phyloP scores from a whole-genome alignment of 2,329 filamentous ascomycete species.

The Alternaria sp. region DNA sequence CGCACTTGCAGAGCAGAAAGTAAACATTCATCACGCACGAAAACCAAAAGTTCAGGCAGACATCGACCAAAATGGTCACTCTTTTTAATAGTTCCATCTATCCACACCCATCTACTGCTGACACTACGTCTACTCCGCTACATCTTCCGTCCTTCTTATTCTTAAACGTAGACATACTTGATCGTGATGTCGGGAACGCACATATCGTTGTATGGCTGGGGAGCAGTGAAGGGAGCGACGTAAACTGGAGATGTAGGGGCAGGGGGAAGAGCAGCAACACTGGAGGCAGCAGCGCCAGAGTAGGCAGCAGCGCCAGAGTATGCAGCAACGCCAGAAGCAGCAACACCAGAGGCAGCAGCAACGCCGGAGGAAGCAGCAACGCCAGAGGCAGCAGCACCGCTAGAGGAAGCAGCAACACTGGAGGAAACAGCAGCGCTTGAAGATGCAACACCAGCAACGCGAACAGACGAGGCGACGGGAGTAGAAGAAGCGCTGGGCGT shows the following conservation, averaged over 20 bases:
- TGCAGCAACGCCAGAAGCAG: conserved; percentile 9
- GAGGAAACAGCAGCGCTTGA: conserved; percentile 18
- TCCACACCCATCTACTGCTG: conserved; percentile 28
- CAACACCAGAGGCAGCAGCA: conserved; percentile 12
- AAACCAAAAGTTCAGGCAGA: conserved; percentile 28
- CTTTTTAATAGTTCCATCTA: conserved; percentile 28
- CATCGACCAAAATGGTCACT: conserved; percentile 23
- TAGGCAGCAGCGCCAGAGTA: background rate
- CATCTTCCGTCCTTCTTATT: conserved; percentile 28
- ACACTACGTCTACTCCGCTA: conserved; percentile 28
- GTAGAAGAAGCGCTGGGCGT: conserved; percentile 30
- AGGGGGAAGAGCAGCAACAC: conserved; percentile 26
- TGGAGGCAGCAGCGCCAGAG: conserved; percentile 13
- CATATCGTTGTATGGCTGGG: conserved; percentile 24
- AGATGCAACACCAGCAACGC: conserved; percentile 23
- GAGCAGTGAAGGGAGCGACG: conserved; percentile 29
- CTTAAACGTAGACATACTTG: conserved; percentile 31
- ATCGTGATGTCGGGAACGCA: conserved; percentile 29
- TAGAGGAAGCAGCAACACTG: conserved; percentile 8
- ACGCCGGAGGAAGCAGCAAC: background rate
- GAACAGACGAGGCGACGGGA: conserved; percentile 26
- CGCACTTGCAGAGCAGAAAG: conserved; percentile 25
- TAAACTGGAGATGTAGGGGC: conserved; percentile 32
- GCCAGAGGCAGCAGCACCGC: conserved; percentile 5
- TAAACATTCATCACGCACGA: conserved; percentile 29